Percentiles rank a stretch among this genome's conserved stretches.
Conservation (phyloP, 2,329 filamentous ascomycete species). For the Apiospora sp. region DNA sequence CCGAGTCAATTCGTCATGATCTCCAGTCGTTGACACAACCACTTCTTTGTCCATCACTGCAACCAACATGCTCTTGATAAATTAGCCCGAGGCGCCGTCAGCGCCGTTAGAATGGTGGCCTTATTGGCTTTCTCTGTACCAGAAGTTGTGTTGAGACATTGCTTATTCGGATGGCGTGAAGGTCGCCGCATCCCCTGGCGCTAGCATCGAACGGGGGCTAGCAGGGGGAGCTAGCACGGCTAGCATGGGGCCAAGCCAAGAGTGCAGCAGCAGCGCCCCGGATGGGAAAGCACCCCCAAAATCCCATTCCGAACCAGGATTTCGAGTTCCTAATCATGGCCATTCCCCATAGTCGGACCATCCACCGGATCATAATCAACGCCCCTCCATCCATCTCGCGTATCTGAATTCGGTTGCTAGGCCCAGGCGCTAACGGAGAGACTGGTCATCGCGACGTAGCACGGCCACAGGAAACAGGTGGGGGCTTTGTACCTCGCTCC, state of each 20-base stretch:
- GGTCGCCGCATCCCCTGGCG: neutral
- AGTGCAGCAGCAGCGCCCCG: neutral
- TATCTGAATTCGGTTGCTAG: neutral
- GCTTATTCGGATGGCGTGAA: neutral
- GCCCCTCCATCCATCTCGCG: neutral
- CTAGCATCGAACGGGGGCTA: neutral
- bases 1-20: slow-evolving; percentile 20
- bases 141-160: neutral
- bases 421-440: neutral
- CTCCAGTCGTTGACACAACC: neutral
- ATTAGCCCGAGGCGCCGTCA: neutral
- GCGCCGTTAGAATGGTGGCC: neutral
- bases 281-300: neutral
- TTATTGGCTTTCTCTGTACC: neutral
- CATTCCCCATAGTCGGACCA: slow-evolving; percentile 9
- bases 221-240: neutral
- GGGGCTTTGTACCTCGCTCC: neutral
- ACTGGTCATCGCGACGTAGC: neutral
- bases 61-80: neutral
- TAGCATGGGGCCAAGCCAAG: neutral
- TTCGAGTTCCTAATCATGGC: neutral
- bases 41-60: neutral
- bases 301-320: neutral
- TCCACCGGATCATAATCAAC: neutral
- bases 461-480: slow-evolving; percentile 22